Percentiles rank a stretch among this genome's conserved stretches.
These are phyloP conservation scores for Pythium sp. DNA, from an alignment of 352 stramenopile species.

Conservation along the genomic window DNA sequence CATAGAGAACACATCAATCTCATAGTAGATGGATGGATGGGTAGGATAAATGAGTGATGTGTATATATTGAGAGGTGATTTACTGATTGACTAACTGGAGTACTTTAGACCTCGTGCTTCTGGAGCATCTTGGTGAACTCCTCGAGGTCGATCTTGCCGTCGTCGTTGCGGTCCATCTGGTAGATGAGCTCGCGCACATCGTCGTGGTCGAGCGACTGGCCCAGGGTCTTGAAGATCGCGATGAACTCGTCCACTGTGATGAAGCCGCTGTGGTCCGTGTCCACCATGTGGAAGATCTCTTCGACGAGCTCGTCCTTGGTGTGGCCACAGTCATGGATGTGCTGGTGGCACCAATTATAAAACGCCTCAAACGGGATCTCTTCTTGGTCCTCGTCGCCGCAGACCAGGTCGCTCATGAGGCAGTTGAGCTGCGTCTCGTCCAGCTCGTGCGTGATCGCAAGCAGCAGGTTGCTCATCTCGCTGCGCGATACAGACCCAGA, in stretches of 20 bases:
- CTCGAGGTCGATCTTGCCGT: constrained; percentile 72
- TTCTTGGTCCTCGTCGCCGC: constrained; percentile 23
- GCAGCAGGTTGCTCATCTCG: constrained; percentile 56
- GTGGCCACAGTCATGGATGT: constrained; percentile 51
- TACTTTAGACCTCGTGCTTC: constrained; percentile 50
- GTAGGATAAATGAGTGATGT: constrained; percentile 4
- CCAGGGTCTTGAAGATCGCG: constrained; percentile 63
- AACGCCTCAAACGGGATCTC: constrained; percentile 72
- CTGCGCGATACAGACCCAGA: constrained; percentile 57
- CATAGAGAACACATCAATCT: constrained; percentile 2
- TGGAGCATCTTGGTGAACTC: constrained; percentile 73
- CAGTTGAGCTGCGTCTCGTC: constrained; percentile 54
- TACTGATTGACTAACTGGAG: constrained; percentile 7
- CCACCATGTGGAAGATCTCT: constrained; percentile 75
- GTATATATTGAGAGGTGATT: not conserved
- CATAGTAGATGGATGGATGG: constrained; percentile 3
- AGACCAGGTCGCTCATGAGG: constrained; percentile 56
- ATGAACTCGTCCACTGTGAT: constrained; percentile 80
- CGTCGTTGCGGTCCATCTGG: constrained; percentile 71
- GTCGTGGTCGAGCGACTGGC: constrained; percentile 68
- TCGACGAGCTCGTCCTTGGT: constrained; percentile 60
- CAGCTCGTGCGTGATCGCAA: constrained; percentile 64
- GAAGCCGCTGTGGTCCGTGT: constrained; percentile 50
- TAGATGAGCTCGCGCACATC: constrained; percentile 74
- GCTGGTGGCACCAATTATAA: constrained; percentile 65